Evolutionary conservation across 345 rosid genomes (phyloP).

Genomic region (Hypericum perforatum): DNA sequence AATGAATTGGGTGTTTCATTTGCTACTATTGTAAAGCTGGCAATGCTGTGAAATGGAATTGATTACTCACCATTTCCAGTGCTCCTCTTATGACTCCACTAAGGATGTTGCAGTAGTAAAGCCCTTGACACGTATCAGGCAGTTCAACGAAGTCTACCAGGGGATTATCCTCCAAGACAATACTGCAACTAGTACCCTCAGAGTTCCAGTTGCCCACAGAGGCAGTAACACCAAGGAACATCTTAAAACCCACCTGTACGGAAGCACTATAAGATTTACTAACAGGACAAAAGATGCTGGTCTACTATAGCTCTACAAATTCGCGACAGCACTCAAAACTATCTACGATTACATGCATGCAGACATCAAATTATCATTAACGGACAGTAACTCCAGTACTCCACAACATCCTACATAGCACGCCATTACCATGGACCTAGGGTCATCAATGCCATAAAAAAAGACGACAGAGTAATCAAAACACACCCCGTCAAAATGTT

Average conservation of each 20-base stretch:
- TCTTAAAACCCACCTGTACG: constrained; percentile 79
- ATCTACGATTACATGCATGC: too few species aligned
- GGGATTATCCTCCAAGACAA: constrained; percentile 84
- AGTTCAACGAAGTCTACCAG: constrained; percentile 90
- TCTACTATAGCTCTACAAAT: too few species aligned
- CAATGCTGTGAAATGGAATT: not conserved
- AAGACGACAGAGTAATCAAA: too few species aligned
- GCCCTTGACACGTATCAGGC: constrained; percentile 91
- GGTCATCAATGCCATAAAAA: too few species aligned
- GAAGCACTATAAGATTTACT: constrained; percentile 6
- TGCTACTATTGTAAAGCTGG: not conserved
- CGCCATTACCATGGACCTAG: too few species aligned
- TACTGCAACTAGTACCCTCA: constrained; percentile 77
- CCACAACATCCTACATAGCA: too few species aligned
- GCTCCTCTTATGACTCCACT: constrained; percentile 92
- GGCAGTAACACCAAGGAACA: constrained; percentile 87
- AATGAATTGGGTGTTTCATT: not conserved
- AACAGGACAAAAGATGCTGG: not conserved
- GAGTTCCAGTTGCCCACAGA: constrained; percentile 76
- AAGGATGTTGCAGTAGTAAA: constrained; percentile 76
- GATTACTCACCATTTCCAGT: constrained; percentile 65
- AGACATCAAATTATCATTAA: too few species aligned
- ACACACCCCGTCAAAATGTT: too few species aligned
- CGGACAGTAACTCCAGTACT: too few species aligned
- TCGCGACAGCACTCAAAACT: too few species aligned